These are phyloP conservation scores for Apiospora saccharicola DNA, from an alignment of 2,329 filamentous ascomycete species.

Conservation along the genomic window DNA sequence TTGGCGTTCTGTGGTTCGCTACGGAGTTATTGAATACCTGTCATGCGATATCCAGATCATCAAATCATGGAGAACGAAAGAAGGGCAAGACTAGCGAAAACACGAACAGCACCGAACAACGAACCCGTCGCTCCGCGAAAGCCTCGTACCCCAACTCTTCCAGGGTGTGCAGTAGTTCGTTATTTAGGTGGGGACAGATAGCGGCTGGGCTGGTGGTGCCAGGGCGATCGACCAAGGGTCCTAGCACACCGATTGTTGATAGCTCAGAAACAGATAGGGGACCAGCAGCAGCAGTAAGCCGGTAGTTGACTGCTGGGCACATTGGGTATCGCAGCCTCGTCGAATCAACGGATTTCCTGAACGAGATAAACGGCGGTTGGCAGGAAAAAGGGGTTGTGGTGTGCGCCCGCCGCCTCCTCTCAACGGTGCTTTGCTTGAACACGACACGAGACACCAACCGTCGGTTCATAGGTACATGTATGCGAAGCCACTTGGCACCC, in stretches of 20 bases:
- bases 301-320: neutral
- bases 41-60: conserved; percentile 3
- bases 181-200: neutral
- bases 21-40: neutral
- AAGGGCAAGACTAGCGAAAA: conserved; percentile 7
- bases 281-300: neutral
- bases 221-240: conserved; percentile 23
- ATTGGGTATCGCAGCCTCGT: neutral
- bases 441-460: conserved; percentile 16
- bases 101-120: neutral
- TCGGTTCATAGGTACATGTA: neutral
- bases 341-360: neutral
- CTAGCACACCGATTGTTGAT: conserved; percentile 21
- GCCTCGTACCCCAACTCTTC: neutral
- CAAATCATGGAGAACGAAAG: conserved; percentile 8
- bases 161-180: conserved; percentile 4
- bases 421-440: neutral
- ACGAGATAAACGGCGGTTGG: neutral
- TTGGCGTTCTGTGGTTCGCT: neutral
- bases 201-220: neutral
- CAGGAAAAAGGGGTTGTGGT: neutral
- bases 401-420: neutral
- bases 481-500: conserved; percentile 9
- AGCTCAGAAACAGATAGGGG: conserved; percentile 12
- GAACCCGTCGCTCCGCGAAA: neutral